Conservation (phyloP, 805 yeast species). For the Suhomyces xylopsoci region DNA sequence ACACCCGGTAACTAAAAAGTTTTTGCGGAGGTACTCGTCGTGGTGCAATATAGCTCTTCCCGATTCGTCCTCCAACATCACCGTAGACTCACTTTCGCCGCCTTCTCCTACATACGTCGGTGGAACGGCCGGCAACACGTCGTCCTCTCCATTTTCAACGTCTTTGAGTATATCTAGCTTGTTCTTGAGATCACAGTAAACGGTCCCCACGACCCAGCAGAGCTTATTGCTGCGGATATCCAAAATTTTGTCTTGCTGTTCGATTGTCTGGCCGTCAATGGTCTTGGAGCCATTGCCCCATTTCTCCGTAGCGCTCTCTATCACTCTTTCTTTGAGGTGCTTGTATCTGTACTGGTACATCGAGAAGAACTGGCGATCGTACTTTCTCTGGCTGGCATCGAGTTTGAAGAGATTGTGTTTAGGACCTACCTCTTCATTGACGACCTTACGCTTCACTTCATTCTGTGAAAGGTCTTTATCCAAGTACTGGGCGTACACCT, state of each 20-base stretch:
- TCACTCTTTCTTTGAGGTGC: constrained; percentile 31
- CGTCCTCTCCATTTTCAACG: constrained; percentile 59
- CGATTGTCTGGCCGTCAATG: constrained; percentile 31
- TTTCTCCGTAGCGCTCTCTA: constrained; percentile 31
- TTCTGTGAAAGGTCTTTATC: neutral
- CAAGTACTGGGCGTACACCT: constrained; percentile 4
- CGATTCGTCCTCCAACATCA: constrained; percentile 87
- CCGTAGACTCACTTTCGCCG: constrained; percentile 52
- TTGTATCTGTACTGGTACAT: constrained; percentile 42
- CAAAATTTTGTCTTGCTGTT: constrained; percentile 41
- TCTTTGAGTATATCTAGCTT: constrained; percentile 86
- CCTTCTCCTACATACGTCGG: constrained; percentile 41
- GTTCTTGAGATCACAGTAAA: constrained; percentile 76
- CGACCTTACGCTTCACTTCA: neutral
- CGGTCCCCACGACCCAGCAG: constrained; percentile 84
- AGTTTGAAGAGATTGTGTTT: constrained; percentile 20
- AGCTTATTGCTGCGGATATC: constrained; percentile 62
- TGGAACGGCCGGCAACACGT: constrained; percentile 44
- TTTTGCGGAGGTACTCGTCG: constrained; percentile 51
- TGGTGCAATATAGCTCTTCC: constrained; percentile 76
- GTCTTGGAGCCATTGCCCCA: constrained; percentile 52
- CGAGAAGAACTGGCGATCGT: constrained; percentile 39
- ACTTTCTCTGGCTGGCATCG: constrained; percentile 23
- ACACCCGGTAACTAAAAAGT: constrained; percentile 82
- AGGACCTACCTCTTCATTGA: neutral